Percentiles rank a stretch among this genome's conserved stretches.
phyloP scores from a whole-genome alignment of 2,329 filamentous ascomycete species.

The Ophiobolus disseminans region DNA sequence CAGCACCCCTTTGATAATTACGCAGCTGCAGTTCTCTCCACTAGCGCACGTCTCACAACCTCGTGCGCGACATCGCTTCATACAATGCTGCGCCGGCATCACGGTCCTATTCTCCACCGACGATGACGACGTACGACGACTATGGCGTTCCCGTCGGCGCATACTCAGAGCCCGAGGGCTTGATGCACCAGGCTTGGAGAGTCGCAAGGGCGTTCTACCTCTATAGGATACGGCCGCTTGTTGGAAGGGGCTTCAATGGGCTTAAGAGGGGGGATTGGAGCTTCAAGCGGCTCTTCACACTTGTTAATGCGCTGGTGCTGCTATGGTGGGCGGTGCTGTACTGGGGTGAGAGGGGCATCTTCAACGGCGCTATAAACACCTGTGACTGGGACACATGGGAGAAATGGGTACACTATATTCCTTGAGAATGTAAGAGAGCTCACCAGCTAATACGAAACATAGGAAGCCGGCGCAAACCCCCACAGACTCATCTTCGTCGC shows the following conservation, averaged over 20 bases:
- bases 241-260: conserved; percentile 14
- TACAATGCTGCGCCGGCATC: conserved; percentile 39
- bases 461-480: conserved; percentile 80
- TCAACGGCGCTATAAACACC: conserved; percentile 70
- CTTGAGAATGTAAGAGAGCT: too few relatives aligned
- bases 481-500: conserved; percentile 86
- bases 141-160: conserved; percentile 48
- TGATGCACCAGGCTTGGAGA: conserved; percentile 39
- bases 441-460: too few relatives aligned
- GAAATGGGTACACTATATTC: conserved; percentile 71
- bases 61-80: conserved; percentile 8
- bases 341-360: conserved; percentile 85
- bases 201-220: conserved; percentile 39
- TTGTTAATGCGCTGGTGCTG: conserved; percentile 63
- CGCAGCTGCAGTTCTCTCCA: conserved; percentile 18
- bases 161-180: conserved; percentile 46
- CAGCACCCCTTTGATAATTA: conserved; percentile 23
- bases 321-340: conserved; percentile 80
- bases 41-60: conserved; percentile 13
- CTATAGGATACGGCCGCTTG: conserved; percentile 38
- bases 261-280: conserved; percentile 30
- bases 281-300: conserved; percentile 31
- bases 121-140: conserved; percentile 50
- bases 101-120: conserved; percentile 15
- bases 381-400: conserved; percentile 93